phyloP scores from a whole-genome alignment of 495 filamentous ascomycete species.

The Neurospora sp. region DNA sequence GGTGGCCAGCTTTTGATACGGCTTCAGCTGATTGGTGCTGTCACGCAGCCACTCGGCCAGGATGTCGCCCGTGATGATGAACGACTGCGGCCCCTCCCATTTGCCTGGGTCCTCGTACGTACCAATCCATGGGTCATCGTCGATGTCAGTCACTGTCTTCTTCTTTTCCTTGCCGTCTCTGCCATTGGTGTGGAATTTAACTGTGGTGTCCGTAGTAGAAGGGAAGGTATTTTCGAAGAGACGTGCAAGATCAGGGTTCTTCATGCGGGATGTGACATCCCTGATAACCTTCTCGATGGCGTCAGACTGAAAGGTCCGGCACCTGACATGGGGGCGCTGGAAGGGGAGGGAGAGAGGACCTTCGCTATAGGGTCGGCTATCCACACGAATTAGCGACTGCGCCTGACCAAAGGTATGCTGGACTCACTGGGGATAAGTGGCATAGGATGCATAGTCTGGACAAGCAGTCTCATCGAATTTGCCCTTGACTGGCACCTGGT shows the following conservation, averaged over 20 bases:
- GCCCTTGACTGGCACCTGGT: conserved; percentile 15
- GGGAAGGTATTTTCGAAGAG: conserved; percentile 97
- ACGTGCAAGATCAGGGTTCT: conserved; percentile 80
- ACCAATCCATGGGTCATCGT: conserved; percentile 1
- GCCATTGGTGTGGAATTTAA: conserved; percentile 48
- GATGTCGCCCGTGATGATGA: conserved; percentile 98
- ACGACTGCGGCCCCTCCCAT: conserved; percentile 81
- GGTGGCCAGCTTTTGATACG: conserved; percentile 77
- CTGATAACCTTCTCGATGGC: conserved; percentile 80
- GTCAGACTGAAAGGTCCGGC: conserved; percentile 79
- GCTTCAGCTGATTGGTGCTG: conserved; percentile 87
- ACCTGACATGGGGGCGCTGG: conserved; percentile 70
- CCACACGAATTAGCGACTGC: background rate
- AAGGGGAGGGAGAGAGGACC: conserved; percentile 78
- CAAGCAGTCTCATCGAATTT: conserved; percentile 26
- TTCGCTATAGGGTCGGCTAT: conserved; percentile 63
- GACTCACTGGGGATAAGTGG: conserved; percentile 36
- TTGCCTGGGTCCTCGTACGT: conserved; percentile 36
- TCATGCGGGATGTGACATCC: conserved; percentile 67
- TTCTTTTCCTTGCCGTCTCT: conserved; percentile 24
- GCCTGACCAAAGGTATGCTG: background rate
- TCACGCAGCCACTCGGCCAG: conserved; percentile 97
- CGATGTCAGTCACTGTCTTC: conserved; percentile 4
- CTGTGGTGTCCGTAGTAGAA: conserved; percentile 87
- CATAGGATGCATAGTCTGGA: conserved; percentile 44